Evolutionary conservation across 108 stramenopile species (phyloP), one percentile per base, ranked within the genome.

Genomic region (Nitzschia sp.): DNA sequence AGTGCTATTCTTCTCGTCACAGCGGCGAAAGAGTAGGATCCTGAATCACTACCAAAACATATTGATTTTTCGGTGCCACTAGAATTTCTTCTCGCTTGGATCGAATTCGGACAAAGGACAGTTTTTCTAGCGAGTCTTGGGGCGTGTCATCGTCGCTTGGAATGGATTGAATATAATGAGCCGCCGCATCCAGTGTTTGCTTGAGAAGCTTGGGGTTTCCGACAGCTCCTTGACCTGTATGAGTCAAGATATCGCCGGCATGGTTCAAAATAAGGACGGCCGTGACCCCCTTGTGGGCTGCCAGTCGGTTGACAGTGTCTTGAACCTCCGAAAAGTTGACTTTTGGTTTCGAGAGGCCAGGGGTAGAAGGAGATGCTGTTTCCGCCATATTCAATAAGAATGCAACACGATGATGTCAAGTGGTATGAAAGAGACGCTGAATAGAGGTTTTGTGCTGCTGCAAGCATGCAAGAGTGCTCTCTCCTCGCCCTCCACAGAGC

Each of bases 301-400:
- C 56, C 26, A 82, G 42, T 26, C 81, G 71, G 30, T 53, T 68
- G 15, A 82, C 68, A 8, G 81, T 82, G n/a, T 82, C 81, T 65
- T 82, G 72, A 2, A 82, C 64, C 57, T 82, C 81, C 30, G 72
- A 56, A 29, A 61, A 76, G 62, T 61, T 64, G 54, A 48, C 54
- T 38, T 67, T 67, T 5, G 35, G 18, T 34, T 67, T 67, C 31
- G 48, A 1, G n/a, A n/a, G n/a, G n/a, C n/a, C n/a, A n/a, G n/a
- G n/a, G n/a, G n/a, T n/a, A n/a, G n/a, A n/a, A n/a, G n/a, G n/a
- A n/a, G n/a, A n/a, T n/a, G n/a, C n/a, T n/a, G n/a, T n/a, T n/a
- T n/a, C n/a, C n/a, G n/a, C n/a, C n/a, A n/a, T n/a, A n/a, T n/a
- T n/a, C n/a, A n/a, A n/a, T n/a, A n/a, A n/a, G n/a, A n/a, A n/a